Evolutionary conservation across 768 basidiomycete genomes (phyloP).

Genomic region (Tylopilus sp.): DNA sequence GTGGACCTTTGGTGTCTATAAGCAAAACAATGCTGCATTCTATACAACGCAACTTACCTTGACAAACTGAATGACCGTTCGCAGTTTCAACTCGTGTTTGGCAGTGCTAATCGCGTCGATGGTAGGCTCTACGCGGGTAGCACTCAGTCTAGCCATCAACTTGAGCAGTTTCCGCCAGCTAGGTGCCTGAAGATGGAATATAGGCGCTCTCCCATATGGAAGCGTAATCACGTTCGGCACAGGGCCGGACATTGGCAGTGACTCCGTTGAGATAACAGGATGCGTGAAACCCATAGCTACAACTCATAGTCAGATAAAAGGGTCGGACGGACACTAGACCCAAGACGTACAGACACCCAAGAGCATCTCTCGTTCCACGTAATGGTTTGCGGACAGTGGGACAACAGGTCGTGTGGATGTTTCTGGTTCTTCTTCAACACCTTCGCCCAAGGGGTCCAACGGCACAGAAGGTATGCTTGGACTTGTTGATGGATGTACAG

Average conservation of each 20-base stretch:
- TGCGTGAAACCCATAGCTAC: conserved; percentile 66
- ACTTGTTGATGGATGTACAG: conserved; percentile 19
- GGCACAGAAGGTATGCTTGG: conserved; percentile 18
- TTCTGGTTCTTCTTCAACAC: conserved; percentile 17
- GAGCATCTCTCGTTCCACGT: conserved; percentile 56
- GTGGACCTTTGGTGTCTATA: conserved; percentile 46
- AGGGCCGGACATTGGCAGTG: conserved; percentile 45
- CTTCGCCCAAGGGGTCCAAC: conserved; percentile 18
- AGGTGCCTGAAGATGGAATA: conserved; percentile 70
- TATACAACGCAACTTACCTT: conserved; percentile 45
- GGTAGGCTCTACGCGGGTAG: conserved; percentile 66
- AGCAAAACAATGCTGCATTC: neutral
- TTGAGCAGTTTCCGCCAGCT: conserved; percentile 73
- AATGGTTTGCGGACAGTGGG: conserved; percentile 35
- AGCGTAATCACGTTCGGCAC: conserved; percentile 76
- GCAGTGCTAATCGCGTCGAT: conserved; percentile 59
- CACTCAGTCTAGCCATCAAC: conserved; percentile 70
- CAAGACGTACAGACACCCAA: conserved; percentile 58
- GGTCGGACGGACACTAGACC: neutral
- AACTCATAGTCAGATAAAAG: conserved; percentile 10
- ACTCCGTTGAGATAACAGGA: conserved; percentile 49
- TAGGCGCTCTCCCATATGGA: conserved; percentile 63
- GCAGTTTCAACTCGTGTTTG: conserved; percentile 56
- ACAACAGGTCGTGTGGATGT: conserved; percentile 12
- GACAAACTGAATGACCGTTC: conserved; percentile 76